phyloP scores from a whole-genome alignment of 2,329 filamentous ascomycete genomes.

The Parastagonospora nodorum region DNA sequence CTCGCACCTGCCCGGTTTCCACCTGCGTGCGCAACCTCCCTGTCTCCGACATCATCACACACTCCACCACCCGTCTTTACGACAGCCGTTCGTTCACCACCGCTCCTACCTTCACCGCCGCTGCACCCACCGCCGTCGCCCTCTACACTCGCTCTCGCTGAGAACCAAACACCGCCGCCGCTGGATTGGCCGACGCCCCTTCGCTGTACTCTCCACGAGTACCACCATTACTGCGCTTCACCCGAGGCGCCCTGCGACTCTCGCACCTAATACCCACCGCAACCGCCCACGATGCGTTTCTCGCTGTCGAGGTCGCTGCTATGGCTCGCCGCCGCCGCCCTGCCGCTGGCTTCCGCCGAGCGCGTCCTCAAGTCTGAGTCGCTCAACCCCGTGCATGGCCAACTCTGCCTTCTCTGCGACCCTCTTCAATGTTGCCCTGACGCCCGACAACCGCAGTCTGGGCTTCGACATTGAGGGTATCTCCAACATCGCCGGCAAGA shows the following conservation, averaged over 20 bases:
- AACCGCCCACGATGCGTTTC: slow-evolving; percentile 38
- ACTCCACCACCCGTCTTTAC: slow-evolving; percentile 18
- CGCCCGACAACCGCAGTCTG: slow-evolving; percentile 73
- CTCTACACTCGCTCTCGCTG: slow-evolving; percentile 12
- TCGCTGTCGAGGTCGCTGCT: slow-evolving; percentile 40
- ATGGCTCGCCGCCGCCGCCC: slow-evolving; percentile 43
- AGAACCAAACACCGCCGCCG: slow-evolving; percentile 25
- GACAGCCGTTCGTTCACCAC: slow-evolving; percentile 35
- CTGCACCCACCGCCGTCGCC: slow-evolving; percentile 2
- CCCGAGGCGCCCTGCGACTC: slow-evolving; percentile 18
- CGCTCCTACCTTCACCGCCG: slow-evolving; percentile 8
- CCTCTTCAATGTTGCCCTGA: slow-evolving; percentile 84
- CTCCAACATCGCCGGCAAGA: slow-evolving; percentile 81
- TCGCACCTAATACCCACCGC: slow-evolving; percentile 13
- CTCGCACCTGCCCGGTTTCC: slow-evolving; percentile 39
- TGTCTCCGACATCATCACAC: slow-evolving; percentile 20
- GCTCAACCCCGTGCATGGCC: slow-evolving; percentile 78
- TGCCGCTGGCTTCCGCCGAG: slow-evolving; percentile 62
- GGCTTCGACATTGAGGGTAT: slow-evolving; percentile 78
- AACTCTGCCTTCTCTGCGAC: slow-evolving; percentile 88
- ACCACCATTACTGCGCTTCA: slow-evolving; percentile 20
- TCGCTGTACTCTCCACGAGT: slow-evolving; percentile 37
- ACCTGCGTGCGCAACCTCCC: slow-evolving; percentile 24
- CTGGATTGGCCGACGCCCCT: slow-evolving; percentile 40
- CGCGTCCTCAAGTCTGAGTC: slow-evolving; percentile 74